Evolutionary conservation across 345 rosid species (phyloP).

Genomic region (Adansonia digitata): DNA sequence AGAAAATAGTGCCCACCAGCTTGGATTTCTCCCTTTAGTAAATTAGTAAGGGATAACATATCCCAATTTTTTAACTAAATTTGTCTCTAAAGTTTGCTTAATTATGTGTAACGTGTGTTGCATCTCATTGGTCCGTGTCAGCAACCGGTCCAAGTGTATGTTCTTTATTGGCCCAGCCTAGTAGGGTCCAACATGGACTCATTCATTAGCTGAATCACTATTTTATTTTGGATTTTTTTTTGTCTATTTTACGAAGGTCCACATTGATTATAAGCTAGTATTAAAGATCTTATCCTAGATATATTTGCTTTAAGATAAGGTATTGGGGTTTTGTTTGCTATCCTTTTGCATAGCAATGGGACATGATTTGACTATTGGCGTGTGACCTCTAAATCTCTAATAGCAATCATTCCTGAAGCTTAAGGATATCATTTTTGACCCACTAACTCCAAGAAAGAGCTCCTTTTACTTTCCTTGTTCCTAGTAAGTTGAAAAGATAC

Average conservation of each 20-base stretch:
- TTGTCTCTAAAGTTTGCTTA: not conserved
- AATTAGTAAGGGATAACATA: too few relatives aligned
- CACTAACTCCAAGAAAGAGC: not conserved
- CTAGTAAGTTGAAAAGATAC: not conserved
- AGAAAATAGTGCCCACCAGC: not conserved
- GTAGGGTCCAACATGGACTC: constrained; percentile 9
- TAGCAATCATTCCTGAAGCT: constrained; percentile 11
- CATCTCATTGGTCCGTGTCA: not conserved
- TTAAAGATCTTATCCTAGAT: constrained; percentile 37
- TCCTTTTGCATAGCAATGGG: constrained; percentile 42
- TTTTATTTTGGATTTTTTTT: not conserved
- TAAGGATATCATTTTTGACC: not conserved
- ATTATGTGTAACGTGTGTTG: not conserved
- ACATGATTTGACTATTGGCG: constrained; percentile 31
- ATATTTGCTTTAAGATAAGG: constrained; percentile 31
- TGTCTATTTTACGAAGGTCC: constrained; percentile 20
- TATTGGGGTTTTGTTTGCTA: constrained; percentile 27
- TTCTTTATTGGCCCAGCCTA: constrained; percentile 1
- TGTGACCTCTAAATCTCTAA: constrained; percentile 16
- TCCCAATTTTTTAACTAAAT: not conserved
- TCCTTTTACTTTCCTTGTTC: not conserved
- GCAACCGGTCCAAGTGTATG: not conserved
- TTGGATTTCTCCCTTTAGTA: too few relatives aligned
- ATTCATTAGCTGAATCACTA: too few relatives aligned
- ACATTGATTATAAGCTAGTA: constrained; percentile 10